Percentiles rank a stretch among this genome's conserved stretches.
phyloP scores from a whole-genome alignment of 1,284 basidiomycete genomes.

The Fistulina hepatica region DNA sequence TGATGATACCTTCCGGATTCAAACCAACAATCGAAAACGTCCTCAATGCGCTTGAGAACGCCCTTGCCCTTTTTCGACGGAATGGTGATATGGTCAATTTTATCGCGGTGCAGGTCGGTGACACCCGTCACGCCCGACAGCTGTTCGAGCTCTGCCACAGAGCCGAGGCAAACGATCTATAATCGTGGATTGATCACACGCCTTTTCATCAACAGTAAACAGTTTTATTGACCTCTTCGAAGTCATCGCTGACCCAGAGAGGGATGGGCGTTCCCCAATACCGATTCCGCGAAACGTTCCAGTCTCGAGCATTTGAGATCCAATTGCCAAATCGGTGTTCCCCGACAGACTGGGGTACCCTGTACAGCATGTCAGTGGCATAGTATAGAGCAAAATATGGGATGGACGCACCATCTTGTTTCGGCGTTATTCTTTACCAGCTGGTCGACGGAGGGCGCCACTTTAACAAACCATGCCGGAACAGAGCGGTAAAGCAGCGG shows the following conservation, averaged over 20 bases:
- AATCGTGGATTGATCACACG: not conserved
- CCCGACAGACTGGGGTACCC: constrained; percentile 86
- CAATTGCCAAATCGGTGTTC: constrained; percentile 95
- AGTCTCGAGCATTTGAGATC: constrained; percentile 95
- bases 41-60: constrained; percentile 78
- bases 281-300: constrained; percentile 98
- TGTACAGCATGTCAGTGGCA: constrained; percentile 22
- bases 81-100: constrained; percentile 93
- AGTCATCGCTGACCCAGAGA: constrained; percentile 91
- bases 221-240: constrained; percentile 73
- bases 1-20: constrained; percentile 80
- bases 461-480: constrained; percentile 93
- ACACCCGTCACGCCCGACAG: constrained; percentile 82
- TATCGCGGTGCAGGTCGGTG: constrained; percentile 91
- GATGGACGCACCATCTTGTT: constrained; percentile 79
- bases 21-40: constrained; percentile 99
- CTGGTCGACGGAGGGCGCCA: constrained; percentile 75
- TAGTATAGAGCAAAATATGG: not conserved
- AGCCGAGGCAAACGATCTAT: constrained; percentile 81
- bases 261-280: constrained; percentile 99
- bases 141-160: constrained; percentile 80
- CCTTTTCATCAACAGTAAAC: not conserved
- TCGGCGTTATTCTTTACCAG: constrained; percentile 86
- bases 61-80: constrained; percentile 91
- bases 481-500: constrained; percentile 96